A percentile compares a stretch with the other conserved stretches of the same genome.
phyloP scores from a whole-genome alignment of 257 asterid genomes.

The Thymus quinquecostatus region DNA sequence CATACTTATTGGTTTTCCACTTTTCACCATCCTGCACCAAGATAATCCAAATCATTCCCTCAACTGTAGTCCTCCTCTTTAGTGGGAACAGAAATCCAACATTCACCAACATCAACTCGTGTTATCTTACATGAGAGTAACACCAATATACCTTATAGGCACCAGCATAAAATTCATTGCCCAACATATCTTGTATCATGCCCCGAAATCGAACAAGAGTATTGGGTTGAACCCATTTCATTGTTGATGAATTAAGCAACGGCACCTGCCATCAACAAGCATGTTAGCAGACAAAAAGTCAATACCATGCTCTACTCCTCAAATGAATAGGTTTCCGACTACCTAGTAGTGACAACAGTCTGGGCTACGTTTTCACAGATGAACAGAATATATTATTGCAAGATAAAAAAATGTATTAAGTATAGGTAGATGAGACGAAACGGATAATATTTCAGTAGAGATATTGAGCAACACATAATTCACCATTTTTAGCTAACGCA shows the following conservation, averaged over 20 bases:
- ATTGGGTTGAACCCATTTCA: conserved; percentile 64
- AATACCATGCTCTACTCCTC: background rate
- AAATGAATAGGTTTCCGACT: too few species aligned
- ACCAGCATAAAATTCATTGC: conserved; percentile 82
- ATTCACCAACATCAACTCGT: background rate
- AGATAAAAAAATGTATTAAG: background rate
- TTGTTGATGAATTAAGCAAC: conserved; percentile 58
- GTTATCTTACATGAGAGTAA: background rate
- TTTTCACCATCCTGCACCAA: conserved; percentile 63
- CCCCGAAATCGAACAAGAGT: conserved; percentile 89
- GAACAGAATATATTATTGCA: background rate
- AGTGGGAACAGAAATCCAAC: background rate
- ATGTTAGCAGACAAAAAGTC: conserved; percentile 23
- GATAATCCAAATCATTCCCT: background rate
- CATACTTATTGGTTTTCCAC: conserved; percentile 87
- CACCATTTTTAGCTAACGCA: background rate
- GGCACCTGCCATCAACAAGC: conserved; percentile 62
- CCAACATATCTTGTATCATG: conserved; percentile 93
- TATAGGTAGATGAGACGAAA: too few species aligned
- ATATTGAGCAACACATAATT: too few species aligned
- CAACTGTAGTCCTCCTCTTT: conserved; percentile 12
- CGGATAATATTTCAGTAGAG: too few species aligned
- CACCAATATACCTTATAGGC: conserved; percentile 69
- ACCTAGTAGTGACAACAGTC: background rate
- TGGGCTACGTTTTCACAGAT: background rate